Base-by-base conservation (phyloP, 441 rosid genomes). In the Biscutella laevigata region DNA sequence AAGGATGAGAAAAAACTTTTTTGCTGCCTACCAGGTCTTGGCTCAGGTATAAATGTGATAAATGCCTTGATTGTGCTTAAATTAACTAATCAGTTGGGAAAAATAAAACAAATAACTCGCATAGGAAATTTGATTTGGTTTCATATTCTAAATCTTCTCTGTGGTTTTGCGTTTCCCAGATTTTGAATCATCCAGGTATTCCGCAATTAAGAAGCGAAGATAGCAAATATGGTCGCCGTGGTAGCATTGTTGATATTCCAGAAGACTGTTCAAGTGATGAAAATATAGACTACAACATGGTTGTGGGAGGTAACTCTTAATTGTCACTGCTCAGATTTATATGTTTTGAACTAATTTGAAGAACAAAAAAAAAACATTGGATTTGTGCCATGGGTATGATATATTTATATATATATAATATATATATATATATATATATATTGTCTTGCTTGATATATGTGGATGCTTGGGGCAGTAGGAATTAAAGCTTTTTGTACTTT, bases 111-210 rank as follows among this genome's bases (percentile, higher is more conserved):
- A 52, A n/a, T 16, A 14, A 42, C 50, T 55, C 25, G 14, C 11
- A 48, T 13, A 25, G 24, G 19, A 49, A 11, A 48, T 8, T 42
- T 19, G 27, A 39, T 38, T 30, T 46, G 29, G 49, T 52, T 57
- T 42, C 28, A 5, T 58, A 34, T 37, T 30, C 21, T 39, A 39
- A 37, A 36, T 63, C 34, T 43, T 44, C 30, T 59, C 25, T 30
- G 7, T 48, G 49, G 36, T 33, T 47, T 70, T 61, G 48, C 69
- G 24, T 38, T 44, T 77, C 48, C 68, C 73, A 94, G 99, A 89
- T 94, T 70, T 83, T 95, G 88, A 94, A 94, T 73, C 99, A 94
- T 80, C 99, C 99, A 64, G 96, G 97, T 58, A 94, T 94, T 70
- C 72, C 89, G 70, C 97, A 89, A 73, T 65, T 94, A 80, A 89